Conservation (phyloP, 2,329 filamentous ascomycete genomes). For the Sporothrix pallida region DNA sequence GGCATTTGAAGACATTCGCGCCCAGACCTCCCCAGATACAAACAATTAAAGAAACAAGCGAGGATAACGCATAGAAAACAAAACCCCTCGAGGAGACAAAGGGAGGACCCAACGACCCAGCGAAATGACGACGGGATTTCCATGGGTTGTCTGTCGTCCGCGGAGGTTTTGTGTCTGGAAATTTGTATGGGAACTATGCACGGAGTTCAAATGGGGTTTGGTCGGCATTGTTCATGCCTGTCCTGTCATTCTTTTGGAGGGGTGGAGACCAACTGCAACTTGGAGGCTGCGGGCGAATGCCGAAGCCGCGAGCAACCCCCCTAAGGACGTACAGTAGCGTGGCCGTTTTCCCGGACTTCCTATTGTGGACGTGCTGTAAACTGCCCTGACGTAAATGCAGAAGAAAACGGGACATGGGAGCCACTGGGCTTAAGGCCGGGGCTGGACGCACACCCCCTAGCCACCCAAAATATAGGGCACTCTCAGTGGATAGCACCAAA, state of each 20-base stretch:
- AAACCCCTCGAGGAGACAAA: neutral
- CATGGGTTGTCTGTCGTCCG: slow-evolving; percentile 5
- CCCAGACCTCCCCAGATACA: neutral
- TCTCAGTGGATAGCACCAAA: neutral
- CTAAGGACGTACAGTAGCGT: slow-evolving; percentile 2
- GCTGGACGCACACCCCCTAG: too few relatives aligned
- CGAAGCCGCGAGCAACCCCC: slow-evolving; percentile 31
- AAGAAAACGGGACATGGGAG: neutral
- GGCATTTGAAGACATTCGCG: slow-evolving; percentile 4
- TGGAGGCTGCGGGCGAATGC: slow-evolving; percentile 30
- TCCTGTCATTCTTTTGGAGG: neutral
- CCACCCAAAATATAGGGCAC: too few relatives aligned
- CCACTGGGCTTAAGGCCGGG: neutral
- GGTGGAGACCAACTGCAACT: neutral
- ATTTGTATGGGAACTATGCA: neutral
- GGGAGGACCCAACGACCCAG: too few relatives aligned
- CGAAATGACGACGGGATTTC: slow-evolving; percentile 11
- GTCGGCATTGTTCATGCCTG: too few relatives aligned
- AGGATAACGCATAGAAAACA: neutral
- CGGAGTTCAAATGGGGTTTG: neutral
- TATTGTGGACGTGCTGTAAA: neutral
- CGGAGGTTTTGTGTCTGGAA: neutral
- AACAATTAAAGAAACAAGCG: neutral
- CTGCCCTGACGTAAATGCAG: slow-evolving; percentile 1
- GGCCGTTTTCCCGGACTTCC: slow-evolving; percentile 23